A percentile compares a stretch with the other conserved stretches of the same genome.
Evolutionary conservation across 2,329 filamentous ascomycete genomes (phyloP).

Genomic region (Rhynchosporium secalis): DNA sequence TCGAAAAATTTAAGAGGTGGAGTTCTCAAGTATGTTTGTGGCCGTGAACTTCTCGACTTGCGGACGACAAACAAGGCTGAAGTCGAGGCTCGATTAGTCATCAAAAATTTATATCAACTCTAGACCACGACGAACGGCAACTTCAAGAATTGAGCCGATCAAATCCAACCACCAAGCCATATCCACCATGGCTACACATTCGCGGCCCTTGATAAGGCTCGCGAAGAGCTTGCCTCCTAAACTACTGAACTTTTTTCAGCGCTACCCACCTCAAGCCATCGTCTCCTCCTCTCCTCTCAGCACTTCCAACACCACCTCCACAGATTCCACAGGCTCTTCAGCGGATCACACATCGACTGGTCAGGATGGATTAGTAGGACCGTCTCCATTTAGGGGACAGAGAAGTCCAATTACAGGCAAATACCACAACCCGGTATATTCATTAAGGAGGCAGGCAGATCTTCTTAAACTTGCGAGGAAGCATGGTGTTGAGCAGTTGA

Average conservation of each 20-base stretch:
- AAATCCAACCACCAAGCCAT: slow-evolving; percentile 10
- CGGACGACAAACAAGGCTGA: slow-evolving; percentile 15
- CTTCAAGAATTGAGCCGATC: slow-evolving; percentile 14
- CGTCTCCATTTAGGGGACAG: slow-evolving; percentile 79
- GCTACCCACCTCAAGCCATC: slow-evolving; percentile 75
- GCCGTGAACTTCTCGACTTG: neutral
- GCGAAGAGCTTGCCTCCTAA: slow-evolving; percentile 74
- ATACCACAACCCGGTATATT: slow-evolving; percentile 83
- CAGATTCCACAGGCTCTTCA: slow-evolving; percentile 43
- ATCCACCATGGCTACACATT: slow-evolving; percentile 27
- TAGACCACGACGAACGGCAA: slow-evolving; percentile 13
- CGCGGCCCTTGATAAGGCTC: slow-evolving; percentile 47
- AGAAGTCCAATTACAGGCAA: slow-evolving; percentile 77
- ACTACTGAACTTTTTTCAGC: slow-evolving; percentile 83
- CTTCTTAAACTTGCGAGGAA: slow-evolving; percentile 81
- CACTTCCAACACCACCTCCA: slow-evolving; percentile 22
- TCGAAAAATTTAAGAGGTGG: neutral
- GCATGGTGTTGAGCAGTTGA: slow-evolving; percentile 76
- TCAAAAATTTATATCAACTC: slow-evolving; percentile 11
- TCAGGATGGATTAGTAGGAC: slow-evolving; percentile 40
- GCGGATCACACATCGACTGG: slow-evolving; percentile 38
- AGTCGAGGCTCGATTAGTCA: slow-evolving; percentile 17
- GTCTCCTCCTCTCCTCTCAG: slow-evolving; percentile 43
- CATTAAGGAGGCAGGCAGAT: slow-evolving; percentile 84
- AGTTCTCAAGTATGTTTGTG: neutral